phyloP scores from a whole-genome alignment of 2,329 filamentous ascomycete species.

The Colletotrichum tofieldiae region DNA sequence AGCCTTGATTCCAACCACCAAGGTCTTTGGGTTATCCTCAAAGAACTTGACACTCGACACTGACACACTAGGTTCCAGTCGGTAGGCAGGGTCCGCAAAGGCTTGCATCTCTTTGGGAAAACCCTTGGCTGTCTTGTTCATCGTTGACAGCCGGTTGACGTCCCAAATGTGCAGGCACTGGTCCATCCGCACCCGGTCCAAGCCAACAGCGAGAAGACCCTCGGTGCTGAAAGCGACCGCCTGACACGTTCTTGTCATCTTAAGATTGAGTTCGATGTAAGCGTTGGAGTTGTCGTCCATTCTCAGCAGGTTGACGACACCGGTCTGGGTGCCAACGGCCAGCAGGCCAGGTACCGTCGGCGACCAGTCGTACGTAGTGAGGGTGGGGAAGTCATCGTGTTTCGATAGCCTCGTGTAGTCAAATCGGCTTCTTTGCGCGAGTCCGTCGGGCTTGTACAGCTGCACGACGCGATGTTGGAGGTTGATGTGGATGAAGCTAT shows the following conservation, averaged over 20 bases:
- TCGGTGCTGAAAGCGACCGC: slow-evolving; percentile 84
- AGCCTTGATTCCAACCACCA: slow-evolving; percentile 83
- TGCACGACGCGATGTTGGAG: slow-evolving; percentile 75
- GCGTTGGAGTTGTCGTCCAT: slow-evolving; percentile 80
- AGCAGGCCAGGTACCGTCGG: slow-evolving; percentile 76
- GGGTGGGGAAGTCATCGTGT: slow-evolving; percentile 74
- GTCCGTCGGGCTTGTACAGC: slow-evolving; percentile 74
- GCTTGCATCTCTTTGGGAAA: slow-evolving; percentile 65
- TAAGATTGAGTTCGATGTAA: slow-evolving; percentile 77
- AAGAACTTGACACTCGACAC: slow-evolving; percentile 89
- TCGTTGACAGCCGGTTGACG: slow-evolving; percentile 72
- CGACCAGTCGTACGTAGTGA: slow-evolving; percentile 79
- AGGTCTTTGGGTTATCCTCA: slow-evolving; percentile 80
- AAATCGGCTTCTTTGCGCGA: slow-evolving; percentile 70
- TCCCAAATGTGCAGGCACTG: slow-evolving; percentile 89
- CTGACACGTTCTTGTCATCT: slow-evolving; percentile 84
- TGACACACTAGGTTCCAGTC: slow-evolving; percentile 78
- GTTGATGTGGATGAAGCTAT: slow-evolving; percentile 77
- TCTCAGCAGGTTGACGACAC: slow-evolving; percentile 81
- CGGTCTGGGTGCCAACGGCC: slow-evolving; percentile 81
- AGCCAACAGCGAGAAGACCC: slow-evolving; percentile 81
- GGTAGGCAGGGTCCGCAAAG: slow-evolving; percentile 71
- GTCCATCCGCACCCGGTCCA: slow-evolving; percentile 87
- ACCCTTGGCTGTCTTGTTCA: slow-evolving; percentile 64
- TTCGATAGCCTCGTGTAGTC: slow-evolving; percentile 71